Evolutionary conservation across 805 yeast genomes (phyloP), one percentile per base, ranked within the genome.

Genomic region (Candida chauliodis): DNA sequence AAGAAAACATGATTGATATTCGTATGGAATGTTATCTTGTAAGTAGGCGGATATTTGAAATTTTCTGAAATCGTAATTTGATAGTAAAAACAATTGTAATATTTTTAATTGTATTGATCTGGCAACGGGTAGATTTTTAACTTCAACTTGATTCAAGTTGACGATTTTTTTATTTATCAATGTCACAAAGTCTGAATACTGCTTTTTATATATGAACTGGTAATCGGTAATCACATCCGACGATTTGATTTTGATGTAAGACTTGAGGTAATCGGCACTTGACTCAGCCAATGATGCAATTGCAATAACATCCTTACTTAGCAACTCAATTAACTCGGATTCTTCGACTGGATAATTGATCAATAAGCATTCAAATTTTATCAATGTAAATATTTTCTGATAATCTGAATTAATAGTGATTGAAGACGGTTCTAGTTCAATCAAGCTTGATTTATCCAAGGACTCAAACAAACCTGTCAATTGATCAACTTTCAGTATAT

Each of bases 11-110:
- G 15, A 5, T n/a, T 33, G 17, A 18, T 9, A 17, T 19, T 27
- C 32, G 24, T 15, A 30, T 3, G 41, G 22, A 9, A 37, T 21
- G 17, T 41, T 31, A 6, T 40, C 42, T 13, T 36, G 32, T 8
- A 58, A 43, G 41, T 50, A 60, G 18, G 39, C 45, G 13, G 48
- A 30, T 8, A 63, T 48, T 18, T 56, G 56, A 18, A 44, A 38
- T 33, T 55, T 61, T 31, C 69, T 50, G 40, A 59, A 64, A 42
- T 66, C 71, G 22, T 59, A 51, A 26, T 58, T 59, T 14, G 64
- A 52, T 5, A 64, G 43, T n/a, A 66, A 35, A 34, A 53, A 52
- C 22, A 53, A 52, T 19, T 61, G 57, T 32, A 64, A 42, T 16
- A 63, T 55, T 43, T 67, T 67, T 17, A 46, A 30, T 22, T 51